phyloP scores from a whole-genome alignment of 2,329 filamentous ascomycete genomes.

The Penicillium rolfsii region DNA sequence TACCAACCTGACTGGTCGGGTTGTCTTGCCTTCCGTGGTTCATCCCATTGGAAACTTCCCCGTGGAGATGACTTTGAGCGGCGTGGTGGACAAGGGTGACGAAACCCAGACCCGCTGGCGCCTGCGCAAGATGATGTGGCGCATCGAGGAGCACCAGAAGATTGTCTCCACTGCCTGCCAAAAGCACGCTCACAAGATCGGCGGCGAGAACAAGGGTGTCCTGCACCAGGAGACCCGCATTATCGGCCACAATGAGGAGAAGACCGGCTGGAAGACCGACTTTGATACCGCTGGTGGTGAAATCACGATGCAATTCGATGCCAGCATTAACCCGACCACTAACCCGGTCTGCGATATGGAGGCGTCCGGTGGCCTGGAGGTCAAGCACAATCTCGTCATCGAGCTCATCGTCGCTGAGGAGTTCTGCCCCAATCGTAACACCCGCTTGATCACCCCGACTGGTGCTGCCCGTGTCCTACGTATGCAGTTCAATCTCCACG shows the following conservation, averaged over 20 bases:
- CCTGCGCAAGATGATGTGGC: constrained; percentile 88
- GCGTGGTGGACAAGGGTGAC: constrained; percentile 73
- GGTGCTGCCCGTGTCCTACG: constrained; percentile 87
- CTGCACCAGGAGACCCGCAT: constrained; percentile 74
- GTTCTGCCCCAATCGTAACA: constrained; percentile 70
- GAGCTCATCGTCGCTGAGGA: constrained; percentile 96
- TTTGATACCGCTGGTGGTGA: constrained; percentile 69
- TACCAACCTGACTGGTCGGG: constrained; percentile 86
- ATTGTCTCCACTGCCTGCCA: constrained; percentile 77
- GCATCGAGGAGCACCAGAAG: constrained; percentile 84
- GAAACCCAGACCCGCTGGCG: constrained; percentile 81
- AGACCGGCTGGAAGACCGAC: constrained; percentile 87
- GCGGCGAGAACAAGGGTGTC: constrained; percentile 69
- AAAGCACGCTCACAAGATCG: constrained; percentile 70
- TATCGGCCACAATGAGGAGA: constrained; percentile 79
- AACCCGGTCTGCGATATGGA: constrained; percentile 79
- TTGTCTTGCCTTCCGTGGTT: constrained; percentile 79
- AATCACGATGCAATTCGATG: constrained; percentile 79
- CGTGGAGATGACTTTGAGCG: constrained; percentile 78
- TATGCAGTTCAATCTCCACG: constrained; percentile 82
- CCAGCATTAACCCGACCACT: constrained; percentile 61
- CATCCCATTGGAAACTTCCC: constrained; percentile 83
- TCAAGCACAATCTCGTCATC: constrained; percentile 83
- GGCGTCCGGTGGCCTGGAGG: constrained; percentile 71
- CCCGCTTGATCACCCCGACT: constrained; percentile 77